Conservation (phyloP, 2,329 filamentous ascomycete genomes). For the Aspergillus ibericus region DNA sequence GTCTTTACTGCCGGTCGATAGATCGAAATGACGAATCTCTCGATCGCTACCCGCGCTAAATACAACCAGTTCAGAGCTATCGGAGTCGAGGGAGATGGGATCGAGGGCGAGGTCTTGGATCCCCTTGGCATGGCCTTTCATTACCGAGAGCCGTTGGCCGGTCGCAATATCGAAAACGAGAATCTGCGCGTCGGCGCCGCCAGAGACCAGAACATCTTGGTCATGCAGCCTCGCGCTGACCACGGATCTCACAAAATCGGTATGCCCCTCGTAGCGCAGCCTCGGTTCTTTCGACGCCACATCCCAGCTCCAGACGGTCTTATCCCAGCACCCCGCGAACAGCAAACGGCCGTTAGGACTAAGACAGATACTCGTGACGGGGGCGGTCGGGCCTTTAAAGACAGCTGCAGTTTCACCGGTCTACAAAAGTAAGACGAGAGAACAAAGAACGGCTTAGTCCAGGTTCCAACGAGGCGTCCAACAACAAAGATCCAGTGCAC, state of each 20-base stretch:
- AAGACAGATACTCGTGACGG: conserved; percentile 74
- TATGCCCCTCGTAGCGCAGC: conserved; percentile 71
- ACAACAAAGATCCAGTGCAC: conserved; percentile 38
- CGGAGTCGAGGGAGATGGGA: conserved; percentile 55
- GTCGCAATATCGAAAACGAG: conserved; percentile 77
- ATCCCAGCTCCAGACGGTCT: conserved; percentile 84
- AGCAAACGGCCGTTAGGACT: conserved; percentile 59
- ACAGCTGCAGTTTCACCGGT: conserved; percentile 46
- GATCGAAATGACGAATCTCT: conserved; percentile 67
- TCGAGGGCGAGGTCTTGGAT: conserved; percentile 79
- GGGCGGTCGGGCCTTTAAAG: conserved; percentile 75
- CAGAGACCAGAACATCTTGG: conserved; percentile 67
- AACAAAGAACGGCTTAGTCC: conserved; percentile 15
- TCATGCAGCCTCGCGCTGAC: conserved; percentile 61
- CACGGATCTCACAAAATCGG: conserved; percentile 88
- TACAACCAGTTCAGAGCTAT: conserved; percentile 52
- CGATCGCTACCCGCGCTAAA: conserved; percentile 80
- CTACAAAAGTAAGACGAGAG: conserved; percentile 30
- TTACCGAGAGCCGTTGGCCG: conserved; percentile 67
- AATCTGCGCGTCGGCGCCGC: conserved; percentile 75
- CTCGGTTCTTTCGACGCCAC: conserved; percentile 55
- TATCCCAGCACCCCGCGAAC: conserved; percentile 94
- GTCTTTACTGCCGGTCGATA: conserved; percentile 32
- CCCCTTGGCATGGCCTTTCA: conserved; percentile 77
- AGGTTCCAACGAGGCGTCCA: conserved; percentile 7